Conservation (phyloP, 1,284 basidiomycete genomes). For the Ceratobasidium sp. region DNA sequence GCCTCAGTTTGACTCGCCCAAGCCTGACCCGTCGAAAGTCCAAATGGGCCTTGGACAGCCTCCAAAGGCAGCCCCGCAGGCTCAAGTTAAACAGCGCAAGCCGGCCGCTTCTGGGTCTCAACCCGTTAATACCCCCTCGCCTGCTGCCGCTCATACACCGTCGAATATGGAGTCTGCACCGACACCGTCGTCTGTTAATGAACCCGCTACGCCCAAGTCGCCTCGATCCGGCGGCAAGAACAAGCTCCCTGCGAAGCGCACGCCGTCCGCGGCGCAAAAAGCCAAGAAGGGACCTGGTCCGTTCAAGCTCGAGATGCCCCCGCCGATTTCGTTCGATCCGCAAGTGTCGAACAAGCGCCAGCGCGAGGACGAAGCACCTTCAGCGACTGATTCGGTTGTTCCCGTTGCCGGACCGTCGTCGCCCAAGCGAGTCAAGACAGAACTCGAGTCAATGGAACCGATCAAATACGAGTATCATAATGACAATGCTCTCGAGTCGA, state of each 20-base stretch:
- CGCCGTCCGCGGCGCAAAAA: constrained; percentile 12
- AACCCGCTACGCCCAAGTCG: constrained; percentile 39
- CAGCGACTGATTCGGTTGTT: constrained; percentile 13
- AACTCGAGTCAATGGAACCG: constrained; percentile 20
- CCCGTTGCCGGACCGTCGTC: constrained; percentile 30
- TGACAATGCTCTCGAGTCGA: constrained; percentile 29
- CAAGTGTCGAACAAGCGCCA: constrained; percentile 26
- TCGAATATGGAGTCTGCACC: constrained; percentile 37
- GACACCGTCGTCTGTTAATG: constrained; percentile 27
- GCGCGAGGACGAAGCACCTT: constrained; percentile 23
- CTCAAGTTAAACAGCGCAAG: constrained; percentile 24
- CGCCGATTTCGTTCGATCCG: constrained; percentile 10
- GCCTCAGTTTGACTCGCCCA: constrained; percentile 34
- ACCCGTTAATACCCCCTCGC: constrained; percentile 26
- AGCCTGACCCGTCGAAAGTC: constrained; percentile 25
- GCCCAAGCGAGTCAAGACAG: constrained; percentile 39
- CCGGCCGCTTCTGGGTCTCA: constrained; percentile 23
- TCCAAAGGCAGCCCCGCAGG: not conserved
- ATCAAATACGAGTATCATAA: constrained; percentile 30
- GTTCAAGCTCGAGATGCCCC: constrained; percentile 23
- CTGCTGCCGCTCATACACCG: constrained; percentile 30
- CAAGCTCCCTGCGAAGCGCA: constrained; percentile 12
- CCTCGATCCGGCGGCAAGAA: constrained; percentile 10
- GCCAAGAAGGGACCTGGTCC: constrained; percentile 6
- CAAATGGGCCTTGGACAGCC: not conserved